Conservation (phyloP, 2,329 filamentous ascomycete species). For the Neophaeococcomyces mojaviensis region DNA sequence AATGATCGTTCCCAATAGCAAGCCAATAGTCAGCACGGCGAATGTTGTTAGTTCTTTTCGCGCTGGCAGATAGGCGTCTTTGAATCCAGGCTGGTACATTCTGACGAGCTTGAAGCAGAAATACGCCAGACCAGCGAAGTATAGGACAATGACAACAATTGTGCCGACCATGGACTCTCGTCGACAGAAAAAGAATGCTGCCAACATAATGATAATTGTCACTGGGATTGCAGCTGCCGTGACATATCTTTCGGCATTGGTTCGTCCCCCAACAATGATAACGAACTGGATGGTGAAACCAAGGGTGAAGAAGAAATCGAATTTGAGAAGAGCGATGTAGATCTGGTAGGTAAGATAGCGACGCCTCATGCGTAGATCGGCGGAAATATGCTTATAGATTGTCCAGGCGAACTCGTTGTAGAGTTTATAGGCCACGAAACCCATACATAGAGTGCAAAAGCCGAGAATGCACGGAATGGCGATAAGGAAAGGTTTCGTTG, state of each 20-base stretch:
- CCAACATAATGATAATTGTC: conserved; percentile 79
- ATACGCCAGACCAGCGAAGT: conserved; percentile 82
- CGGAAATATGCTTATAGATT: conserved; percentile 98
- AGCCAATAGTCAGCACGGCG: conserved; percentile 80
- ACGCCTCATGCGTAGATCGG: conserved; percentile 93
- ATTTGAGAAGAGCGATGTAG: conserved; percentile 95
- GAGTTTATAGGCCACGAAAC: conserved; percentile 80
- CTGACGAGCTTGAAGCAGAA: conserved; percentile 97
- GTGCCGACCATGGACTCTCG: conserved; percentile 76
- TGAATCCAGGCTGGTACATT: conserved; percentile 68
- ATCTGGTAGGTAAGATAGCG: conserved; percentile 96
- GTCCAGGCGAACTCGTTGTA: conserved; percentile 99
- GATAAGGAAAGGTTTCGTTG: conserved; percentile 68
- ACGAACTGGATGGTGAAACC: conserved; percentile 98
- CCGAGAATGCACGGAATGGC: conserved; percentile 80
- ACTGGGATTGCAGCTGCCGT: conserved; percentile 86
- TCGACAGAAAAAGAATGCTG: conserved; percentile 77
- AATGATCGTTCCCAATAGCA: conserved; percentile 80
- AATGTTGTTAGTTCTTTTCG: conserved; percentile 84
- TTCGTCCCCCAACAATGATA: conserved; percentile 70
- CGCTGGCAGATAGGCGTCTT: conserved; percentile 63
- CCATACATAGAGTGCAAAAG: conserved; percentile 64
- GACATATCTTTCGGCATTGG: conserved; percentile 69
- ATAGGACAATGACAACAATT: conserved; percentile 69
- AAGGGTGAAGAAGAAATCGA: conserved; percentile 99